Evolutionary conservation across 805 yeast species (phyloP).

Genomic region (Yarrowia keelungensis): DNA sequence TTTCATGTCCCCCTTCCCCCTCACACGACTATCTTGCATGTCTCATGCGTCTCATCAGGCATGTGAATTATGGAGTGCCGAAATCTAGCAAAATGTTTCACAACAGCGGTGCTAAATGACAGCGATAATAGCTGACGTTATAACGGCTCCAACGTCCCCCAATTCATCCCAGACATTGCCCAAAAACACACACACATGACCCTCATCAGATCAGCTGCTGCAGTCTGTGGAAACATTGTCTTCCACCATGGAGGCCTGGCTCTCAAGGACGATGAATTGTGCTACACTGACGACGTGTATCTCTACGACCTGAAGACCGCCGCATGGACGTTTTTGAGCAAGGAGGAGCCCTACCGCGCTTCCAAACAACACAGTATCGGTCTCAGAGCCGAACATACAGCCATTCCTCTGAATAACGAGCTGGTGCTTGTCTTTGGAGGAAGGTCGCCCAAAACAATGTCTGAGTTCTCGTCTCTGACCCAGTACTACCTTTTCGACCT

Average conservation of each 20-base stretch:
- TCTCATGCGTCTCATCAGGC: constrained; percentile 30
- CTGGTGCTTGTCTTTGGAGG: constrained; percentile 30
- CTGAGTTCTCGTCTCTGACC: constrained; percentile 26
- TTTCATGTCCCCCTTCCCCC: constrained; percentile 2
- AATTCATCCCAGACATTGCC: background rate
- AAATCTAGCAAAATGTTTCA: constrained; percentile 25
- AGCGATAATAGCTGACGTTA: constrained; percentile 9
- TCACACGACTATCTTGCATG: constrained; percentile 33
- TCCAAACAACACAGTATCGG: constrained; percentile 34
- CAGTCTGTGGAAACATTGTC: constrained; percentile 29
- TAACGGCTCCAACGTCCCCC: constrained; percentile 27
- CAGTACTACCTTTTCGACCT: constrained; percentile 28
- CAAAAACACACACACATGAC: background rate
- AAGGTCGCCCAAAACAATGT: constrained; percentile 14
- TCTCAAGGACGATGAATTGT: constrained; percentile 28
- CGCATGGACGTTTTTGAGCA: constrained; percentile 33
- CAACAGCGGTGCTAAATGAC: constrained; percentile 5
- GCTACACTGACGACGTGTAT: constrained; percentile 38
- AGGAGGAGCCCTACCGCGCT: constrained; percentile 24
- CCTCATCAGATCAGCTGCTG: constrained; percentile 25
- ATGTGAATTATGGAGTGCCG: constrained; percentile 23
- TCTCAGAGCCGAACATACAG: constrained; percentile 22
- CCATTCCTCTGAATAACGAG: constrained; percentile 25
- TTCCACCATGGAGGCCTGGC: constrained; percentile 37
- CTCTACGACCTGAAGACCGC: constrained; percentile 23